phyloP scores from a whole-genome alignment of 208 protist species.

The Plasmodiophora brassicae region DNA sequence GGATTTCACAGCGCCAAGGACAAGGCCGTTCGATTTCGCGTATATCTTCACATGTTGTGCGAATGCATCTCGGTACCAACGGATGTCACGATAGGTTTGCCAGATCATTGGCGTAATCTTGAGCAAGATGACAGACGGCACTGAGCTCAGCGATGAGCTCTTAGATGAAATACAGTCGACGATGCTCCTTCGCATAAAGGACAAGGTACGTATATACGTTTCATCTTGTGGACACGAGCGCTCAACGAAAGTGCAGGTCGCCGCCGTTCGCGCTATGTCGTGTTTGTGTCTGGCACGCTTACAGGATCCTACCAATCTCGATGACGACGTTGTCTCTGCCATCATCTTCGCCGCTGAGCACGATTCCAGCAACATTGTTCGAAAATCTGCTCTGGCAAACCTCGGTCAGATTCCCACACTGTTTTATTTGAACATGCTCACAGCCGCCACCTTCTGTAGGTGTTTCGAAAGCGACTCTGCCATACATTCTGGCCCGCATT shows the following conservation, averaged over 20 bases:
- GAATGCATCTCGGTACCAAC: background rate
- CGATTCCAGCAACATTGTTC: slow-evolving; percentile 4
- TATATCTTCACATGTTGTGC: background rate
- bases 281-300: background rate
- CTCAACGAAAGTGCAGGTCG: background rate
- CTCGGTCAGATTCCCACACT: no score
- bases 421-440: no score
- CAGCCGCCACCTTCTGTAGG: no score
- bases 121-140: slow-evolving; percentile 3
- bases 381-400: background rate
- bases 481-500: background rate
- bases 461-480: background rate
- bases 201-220: background rate
- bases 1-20: background rate
- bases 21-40: slow-evolving; percentile 17
- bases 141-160: background rate
- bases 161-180: background rate
- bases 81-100: slow-evolving; percentile 1
- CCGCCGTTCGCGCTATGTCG: background rate
- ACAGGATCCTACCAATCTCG: background rate
- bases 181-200: background rate
- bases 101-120: background rate
- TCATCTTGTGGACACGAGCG: no score
- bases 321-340: background rate
- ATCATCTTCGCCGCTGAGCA: background rate